Percentiles rank a stretch among this genome's conserved stretches.
phyloP scores from a whole-genome alignment of 768 basidiomycete species.

The Lactarius trivialis region DNA sequence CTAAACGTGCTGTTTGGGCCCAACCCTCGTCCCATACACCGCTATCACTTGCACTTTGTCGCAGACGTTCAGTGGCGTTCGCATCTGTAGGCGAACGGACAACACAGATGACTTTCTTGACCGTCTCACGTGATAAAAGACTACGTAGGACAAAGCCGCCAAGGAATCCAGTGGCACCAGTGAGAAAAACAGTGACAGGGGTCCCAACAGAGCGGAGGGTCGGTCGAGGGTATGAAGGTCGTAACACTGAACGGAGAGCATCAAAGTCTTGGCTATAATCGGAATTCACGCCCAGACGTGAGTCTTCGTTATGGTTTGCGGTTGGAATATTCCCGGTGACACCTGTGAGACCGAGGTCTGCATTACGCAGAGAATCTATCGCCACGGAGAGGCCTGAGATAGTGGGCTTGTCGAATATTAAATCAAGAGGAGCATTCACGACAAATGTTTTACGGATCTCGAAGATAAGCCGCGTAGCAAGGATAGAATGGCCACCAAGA shows the following conservation, averaged over 20 bases:
- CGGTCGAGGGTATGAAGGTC: constrained; percentile 53
- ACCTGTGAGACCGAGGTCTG: constrained; percentile 68
- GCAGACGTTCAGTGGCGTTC: constrained; percentile 62
- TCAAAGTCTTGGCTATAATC: constrained; percentile 68
- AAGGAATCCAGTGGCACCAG: constrained; percentile 95
- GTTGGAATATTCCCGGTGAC: constrained; percentile 24
- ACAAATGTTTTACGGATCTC: constrained; percentile 92
- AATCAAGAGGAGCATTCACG: constrained; percentile 81
- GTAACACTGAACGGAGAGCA: constrained; percentile 50
- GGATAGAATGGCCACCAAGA: constrained; percentile 95
- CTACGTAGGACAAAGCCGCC: constrained; percentile 88
- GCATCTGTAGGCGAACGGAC: constrained; percentile 64
- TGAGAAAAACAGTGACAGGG: constrained; percentile 79
- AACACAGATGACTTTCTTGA: constrained; percentile 88
- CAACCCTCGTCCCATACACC: constrained; percentile 87
- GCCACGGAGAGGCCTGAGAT: constrained; percentile 68
- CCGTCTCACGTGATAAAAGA: constrained; percentile 58
- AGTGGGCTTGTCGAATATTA: constrained; percentile 89
- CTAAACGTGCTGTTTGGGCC: constrained; percentile 58
- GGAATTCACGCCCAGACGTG: neutral
- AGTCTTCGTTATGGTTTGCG: neutral
- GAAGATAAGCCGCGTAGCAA: constrained; percentile 95
- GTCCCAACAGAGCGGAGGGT: constrained; percentile 48
- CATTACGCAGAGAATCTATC: constrained; percentile 66
- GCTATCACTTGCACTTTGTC: constrained; percentile 65